phyloP scores from a whole-genome alignment of 2,329 filamentous ascomycete genomes.

The Bipolaris gigantea region DNA sequence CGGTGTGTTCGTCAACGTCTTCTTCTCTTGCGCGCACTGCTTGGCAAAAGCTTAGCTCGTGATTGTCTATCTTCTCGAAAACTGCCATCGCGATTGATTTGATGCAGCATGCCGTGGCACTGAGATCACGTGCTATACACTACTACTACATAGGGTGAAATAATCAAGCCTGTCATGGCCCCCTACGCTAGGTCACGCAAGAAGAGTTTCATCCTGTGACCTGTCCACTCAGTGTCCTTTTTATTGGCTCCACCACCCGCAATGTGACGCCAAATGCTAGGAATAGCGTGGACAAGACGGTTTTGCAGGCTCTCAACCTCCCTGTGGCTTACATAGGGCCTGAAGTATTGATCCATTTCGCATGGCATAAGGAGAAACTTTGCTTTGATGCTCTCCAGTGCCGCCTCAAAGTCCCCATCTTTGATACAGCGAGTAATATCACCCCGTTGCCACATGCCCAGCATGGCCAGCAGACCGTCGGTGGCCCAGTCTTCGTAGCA shows the following conservation, averaged over 20 bases:
- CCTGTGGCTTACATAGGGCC: conserved; percentile 43
- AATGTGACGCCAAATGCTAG: conserved; percentile 48
- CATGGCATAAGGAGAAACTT: conserved; percentile 46
- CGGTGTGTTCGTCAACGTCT: neutral
- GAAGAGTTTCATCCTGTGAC: conserved; percentile 17
- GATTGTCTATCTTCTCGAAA: neutral
- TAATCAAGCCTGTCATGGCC: neutral
- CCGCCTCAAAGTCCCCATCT: conserved; percentile 30
- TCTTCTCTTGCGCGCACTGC: neutral
- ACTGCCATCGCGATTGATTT: neutral
- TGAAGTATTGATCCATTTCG: conserved; percentile 48
- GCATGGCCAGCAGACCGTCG: conserved; percentile 44
- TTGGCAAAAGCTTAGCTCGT: neutral
- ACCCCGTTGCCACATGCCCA: conserved; percentile 49
- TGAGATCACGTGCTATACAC: neutral
- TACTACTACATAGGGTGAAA: neutral
- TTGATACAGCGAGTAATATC: conserved; percentile 41
- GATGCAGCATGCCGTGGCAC: neutral
- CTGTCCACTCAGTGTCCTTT: conserved; percentile 34
- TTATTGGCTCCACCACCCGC: conserved; percentile 44
- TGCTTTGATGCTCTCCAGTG: conserved; percentile 43
- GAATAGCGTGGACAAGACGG: conserved; percentile 38
- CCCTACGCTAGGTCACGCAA: conserved; percentile 3
- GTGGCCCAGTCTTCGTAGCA: conserved; percentile 36
- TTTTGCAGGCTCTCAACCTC: conserved; percentile 42